phyloP scores from a whole-genome alignment of 2,329 filamentous ascomycete genomes.

The Tolypocladium endophyticum region DNA sequence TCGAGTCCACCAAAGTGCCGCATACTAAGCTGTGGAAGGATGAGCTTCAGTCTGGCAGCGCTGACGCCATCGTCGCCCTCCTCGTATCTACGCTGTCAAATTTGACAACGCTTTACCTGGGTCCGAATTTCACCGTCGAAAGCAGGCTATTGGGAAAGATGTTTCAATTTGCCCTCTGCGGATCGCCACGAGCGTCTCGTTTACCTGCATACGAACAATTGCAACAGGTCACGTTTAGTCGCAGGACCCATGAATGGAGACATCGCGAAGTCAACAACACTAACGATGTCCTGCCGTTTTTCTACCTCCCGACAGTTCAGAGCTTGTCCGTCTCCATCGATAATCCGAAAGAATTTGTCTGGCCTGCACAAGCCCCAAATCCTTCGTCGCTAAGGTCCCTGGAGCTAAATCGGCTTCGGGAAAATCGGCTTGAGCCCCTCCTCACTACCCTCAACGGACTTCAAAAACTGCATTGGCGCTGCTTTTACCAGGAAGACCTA shows the following conservation, averaged over 20 bases:
- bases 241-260: background rate
- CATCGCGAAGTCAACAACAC: conserved; percentile 1
- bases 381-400: background rate
- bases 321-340: conserved; percentile 3
- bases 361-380: background rate
- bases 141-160: background rate
- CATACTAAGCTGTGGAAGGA: background rate
- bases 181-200: background rate
- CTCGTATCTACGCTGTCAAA: conserved; percentile 2
- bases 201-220: background rate
- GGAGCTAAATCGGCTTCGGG: conserved; percentile 4
- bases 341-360: conserved; percentile 3
- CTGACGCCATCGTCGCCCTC: conserved; percentile 4
- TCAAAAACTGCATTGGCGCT: background rate
- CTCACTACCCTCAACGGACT: background rate
- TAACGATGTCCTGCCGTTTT: background rate
- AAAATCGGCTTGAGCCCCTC: conserved; percentile 2
- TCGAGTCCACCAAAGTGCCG: background rate
- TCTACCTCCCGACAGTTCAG: conserved; percentile 4
- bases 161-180: conserved; percentile 1
- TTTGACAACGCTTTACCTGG: background rate
- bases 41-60: background rate
- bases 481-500: background rate
- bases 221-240: background rate
- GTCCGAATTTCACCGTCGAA: conserved; percentile 1